Base-by-base conservation (phyloP, 257 asterid genomes). In the Coffea eugenioides region DNA sequence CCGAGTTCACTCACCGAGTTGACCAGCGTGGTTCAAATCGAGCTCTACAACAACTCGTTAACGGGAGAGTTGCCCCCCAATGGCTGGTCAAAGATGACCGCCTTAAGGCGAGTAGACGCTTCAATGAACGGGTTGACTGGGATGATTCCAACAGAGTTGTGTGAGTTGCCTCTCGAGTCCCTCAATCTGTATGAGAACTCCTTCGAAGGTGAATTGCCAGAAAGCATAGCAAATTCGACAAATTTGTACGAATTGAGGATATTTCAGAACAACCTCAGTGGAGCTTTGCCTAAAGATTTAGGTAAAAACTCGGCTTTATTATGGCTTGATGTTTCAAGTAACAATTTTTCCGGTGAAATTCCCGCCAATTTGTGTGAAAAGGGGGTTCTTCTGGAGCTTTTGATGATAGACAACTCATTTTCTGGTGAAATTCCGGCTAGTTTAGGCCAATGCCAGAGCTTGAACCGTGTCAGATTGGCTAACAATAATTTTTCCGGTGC, bases 91-190 rank as follows among this genome's bases (percentile, higher is more conserved):
- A 92, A 90, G 23, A 90, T 96, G 99, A 88, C 88, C 75, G 89
- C 96, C 46, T 64, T 96, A 80, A 75, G 97, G 88, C 87, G 95
- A 80, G 72, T 96, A 11, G 99, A 96, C 80, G 94, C 89, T 57
- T 96, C 99, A 21, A 96, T 92, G 97, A 96, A 96, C 87, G 82
- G 69, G 84, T 77, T 96, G 89, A 85, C 83, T 43, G 99, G 99
- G 77, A 70, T 77, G 69, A 92, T 96, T 62, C 99, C 99, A 0
- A 56, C 83, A 4, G 99, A 91, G 93, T 39, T 96, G 78, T 96
- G 99, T 83, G 88, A 90, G 76, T 85, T 96, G 89, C 90, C 93
- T 14, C 91, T 96, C 43, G 97, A 94, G 90, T 96, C 99, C 1
- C 93, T 96, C 80, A 94, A 94, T 80, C 85, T 96, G 43, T 96